phyloP scores from a whole-genome alignment of 805 yeast genomes.

The Kazachstania taianensis region DNA sequence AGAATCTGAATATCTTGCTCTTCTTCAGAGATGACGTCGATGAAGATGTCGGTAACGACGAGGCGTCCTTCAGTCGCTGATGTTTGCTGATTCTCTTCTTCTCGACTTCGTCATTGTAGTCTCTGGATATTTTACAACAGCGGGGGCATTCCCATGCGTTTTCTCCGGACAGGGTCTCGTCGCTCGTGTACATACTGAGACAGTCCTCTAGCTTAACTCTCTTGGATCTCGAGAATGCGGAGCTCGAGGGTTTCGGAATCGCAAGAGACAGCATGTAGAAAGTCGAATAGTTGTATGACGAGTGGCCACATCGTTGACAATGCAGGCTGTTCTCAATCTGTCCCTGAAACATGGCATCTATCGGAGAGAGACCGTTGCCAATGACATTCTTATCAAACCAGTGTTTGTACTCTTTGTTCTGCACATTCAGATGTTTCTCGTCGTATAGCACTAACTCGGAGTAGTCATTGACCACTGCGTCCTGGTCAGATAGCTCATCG shows the following conservation, averaged over 20 bases:
- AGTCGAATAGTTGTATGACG: constrained; percentile 49
- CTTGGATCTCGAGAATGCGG: constrained; percentile 22
- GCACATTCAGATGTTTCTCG: constrained; percentile 17
- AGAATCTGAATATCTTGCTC: constrained; percentile 3
- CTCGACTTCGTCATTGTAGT: constrained; percentile 3
- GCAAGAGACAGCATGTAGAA: constrained; percentile 56
- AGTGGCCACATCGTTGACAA: constrained; percentile 56
- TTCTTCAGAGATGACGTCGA: constrained; percentile 2
- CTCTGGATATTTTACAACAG: constrained; percentile 30
- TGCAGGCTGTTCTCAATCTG: constrained; percentile 55
- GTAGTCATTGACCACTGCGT: constrained; percentile 30
- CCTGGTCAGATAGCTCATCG: constrained; percentile 44
- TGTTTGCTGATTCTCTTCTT: constrained; percentile 2
- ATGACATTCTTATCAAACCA: constrained; percentile 49
- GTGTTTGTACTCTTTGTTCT: constrained; percentile 42
- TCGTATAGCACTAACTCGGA: constrained; percentile 32
- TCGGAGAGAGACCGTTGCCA: constrained; percentile 56
- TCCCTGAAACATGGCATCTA: constrained; percentile 60
- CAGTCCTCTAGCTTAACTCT: constrained; percentile 49
- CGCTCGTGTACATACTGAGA: constrained; percentile 47
- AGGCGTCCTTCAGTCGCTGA: not conserved
- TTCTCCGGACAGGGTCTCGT: constrained; percentile 57
- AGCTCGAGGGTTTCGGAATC: constrained; percentile 35
- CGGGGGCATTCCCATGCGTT: constrained; percentile 82
- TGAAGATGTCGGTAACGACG: constrained; percentile 9